Evolutionary conservation across 2,329 filamentous ascomycete species (phyloP).

Genomic region (Harringtonia lauricola): DNA sequence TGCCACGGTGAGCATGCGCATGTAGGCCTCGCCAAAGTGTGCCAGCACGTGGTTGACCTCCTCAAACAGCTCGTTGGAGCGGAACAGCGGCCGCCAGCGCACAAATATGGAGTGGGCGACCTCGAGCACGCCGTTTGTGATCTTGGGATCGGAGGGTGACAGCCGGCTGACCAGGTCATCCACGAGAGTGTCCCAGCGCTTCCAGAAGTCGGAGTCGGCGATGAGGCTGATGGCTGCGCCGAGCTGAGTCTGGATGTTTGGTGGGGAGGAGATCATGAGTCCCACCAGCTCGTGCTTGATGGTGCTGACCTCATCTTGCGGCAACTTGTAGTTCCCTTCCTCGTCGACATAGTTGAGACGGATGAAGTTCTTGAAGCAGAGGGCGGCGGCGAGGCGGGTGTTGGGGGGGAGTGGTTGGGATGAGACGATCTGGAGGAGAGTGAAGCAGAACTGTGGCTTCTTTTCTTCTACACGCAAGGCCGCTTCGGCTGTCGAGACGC

Average conservation of each 20-base stretch:
- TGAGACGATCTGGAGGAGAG: constrained; percentile 82
- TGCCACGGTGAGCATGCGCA: constrained; percentile 66
- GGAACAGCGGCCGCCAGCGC: constrained; percentile 88
- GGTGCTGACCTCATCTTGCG: constrained; percentile 67
- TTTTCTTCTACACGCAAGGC: constrained; percentile 68
- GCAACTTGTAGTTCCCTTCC: constrained; percentile 85
- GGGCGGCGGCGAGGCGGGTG: constrained; percentile 74
- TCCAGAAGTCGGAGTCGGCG: constrained; percentile 95
- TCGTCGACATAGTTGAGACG: constrained; percentile 91
- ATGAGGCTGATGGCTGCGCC: constrained; percentile 96
- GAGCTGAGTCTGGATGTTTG: constrained; percentile 82
- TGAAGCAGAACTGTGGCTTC: constrained; percentile 79
- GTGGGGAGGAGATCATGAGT: constrained; percentile 86
- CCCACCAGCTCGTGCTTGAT: constrained; percentile 95
- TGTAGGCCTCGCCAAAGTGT: constrained; percentile 75
- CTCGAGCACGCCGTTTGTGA: constrained; percentile 90
- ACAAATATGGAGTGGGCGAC: constrained; percentile 98
- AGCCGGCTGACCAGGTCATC: constrained; percentile 82
- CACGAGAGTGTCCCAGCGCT: constrained; percentile 80
- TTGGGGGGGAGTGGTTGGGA: constrained; percentile 60
- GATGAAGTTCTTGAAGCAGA: constrained; percentile 99
- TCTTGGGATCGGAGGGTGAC: constrained; percentile 65
- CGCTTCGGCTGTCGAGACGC: constrained; percentile 55
- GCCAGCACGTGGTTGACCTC: constrained; percentile 93
- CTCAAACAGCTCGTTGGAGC: constrained; percentile 81